Evolutionary conservation across 768 basidiomycete species (phyloP).

Genomic region (Trametes meyenii): DNA sequence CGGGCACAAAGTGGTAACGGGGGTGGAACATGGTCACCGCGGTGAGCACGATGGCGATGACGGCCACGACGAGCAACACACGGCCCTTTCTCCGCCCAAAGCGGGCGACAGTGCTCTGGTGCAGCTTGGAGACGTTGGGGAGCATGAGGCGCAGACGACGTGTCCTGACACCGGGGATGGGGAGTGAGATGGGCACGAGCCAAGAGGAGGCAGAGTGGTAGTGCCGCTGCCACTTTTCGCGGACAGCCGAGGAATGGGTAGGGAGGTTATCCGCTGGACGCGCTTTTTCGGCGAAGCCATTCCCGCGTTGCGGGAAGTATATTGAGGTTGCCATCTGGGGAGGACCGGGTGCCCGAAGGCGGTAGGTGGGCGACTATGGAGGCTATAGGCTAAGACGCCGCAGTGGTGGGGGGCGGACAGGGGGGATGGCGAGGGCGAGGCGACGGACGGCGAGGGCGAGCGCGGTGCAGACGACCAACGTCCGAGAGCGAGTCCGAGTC

Average conservation of each 20-base stretch:
- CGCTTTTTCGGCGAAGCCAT: slow-evolving; percentile 48
- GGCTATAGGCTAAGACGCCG: slow-evolving; percentile 24
- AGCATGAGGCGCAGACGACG: slow-evolving; percentile 60
- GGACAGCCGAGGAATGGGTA: slow-evolving; percentile 57
- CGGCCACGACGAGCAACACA: slow-evolving; percentile 50
- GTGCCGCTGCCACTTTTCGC: slow-evolving; percentile 65
- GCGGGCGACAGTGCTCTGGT: slow-evolving; percentile 56
- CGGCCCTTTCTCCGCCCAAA: slow-evolving; percentile 64
- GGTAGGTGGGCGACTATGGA: slow-evolving; percentile 26
- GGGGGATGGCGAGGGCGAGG: not conserved
- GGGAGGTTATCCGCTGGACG: slow-evolving; percentile 48
- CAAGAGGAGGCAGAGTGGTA: slow-evolving; percentile 46
- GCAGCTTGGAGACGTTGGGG: slow-evolving; percentile 62
- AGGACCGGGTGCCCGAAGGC: slow-evolving; percentile 24
- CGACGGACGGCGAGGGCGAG: slow-evolving; percentile 1
- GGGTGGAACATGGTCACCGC: slow-evolving; percentile 51
- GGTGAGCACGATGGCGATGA: slow-evolving; percentile 52
- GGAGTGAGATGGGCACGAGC: slow-evolving; percentile 60
- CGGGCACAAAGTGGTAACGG: slow-evolving; percentile 60
- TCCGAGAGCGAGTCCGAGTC: not conserved
- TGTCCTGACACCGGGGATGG: slow-evolving; percentile 60
- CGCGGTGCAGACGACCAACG: slow-evolving; percentile 6
- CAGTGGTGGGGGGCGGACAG: not conserved
- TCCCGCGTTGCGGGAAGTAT: slow-evolving; percentile 50
- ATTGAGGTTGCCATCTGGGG: slow-evolving; percentile 47